Conservation (phyloP, 352 stramenopile species). For the Phytophthora aleatoria region DNA sequence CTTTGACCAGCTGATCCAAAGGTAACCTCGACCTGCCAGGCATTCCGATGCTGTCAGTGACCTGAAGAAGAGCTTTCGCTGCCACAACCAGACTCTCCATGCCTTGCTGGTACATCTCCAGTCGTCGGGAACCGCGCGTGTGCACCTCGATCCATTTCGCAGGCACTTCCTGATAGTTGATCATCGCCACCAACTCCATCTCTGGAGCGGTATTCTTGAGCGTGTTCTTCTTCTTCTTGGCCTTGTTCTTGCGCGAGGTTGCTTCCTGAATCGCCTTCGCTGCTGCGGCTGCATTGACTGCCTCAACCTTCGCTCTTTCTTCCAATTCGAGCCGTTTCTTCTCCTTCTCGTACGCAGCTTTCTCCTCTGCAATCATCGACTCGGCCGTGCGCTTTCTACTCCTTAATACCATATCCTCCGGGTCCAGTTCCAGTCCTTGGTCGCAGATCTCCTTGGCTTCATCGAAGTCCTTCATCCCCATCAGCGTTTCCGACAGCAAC, state of each 20-base stretch:
- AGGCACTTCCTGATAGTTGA: slow-evolving; percentile 44
- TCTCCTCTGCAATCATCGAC: slow-evolving; percentile 23
- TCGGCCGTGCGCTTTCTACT: slow-evolving; percentile 22
- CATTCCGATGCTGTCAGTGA: slow-evolving; percentile 31
- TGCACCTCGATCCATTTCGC: slow-evolving; percentile 37
- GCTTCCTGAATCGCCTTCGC: neutral
- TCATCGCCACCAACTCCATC: slow-evolving; percentile 36
- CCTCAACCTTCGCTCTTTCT: slow-evolving; percentile 25
- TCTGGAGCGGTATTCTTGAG: slow-evolving; percentile 10
- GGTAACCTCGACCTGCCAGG: slow-evolving; percentile 21
- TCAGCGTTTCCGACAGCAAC: slow-evolving; percentile 38
- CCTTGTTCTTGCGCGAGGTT: slow-evolving; percentile 20
- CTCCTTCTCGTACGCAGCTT: slow-evolving; percentile 28
- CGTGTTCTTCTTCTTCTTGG: slow-evolving; percentile 32
- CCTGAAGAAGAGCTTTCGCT: slow-evolving; percentile 24
- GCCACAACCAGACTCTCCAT: slow-evolving; percentile 29
- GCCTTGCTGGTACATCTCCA: slow-evolving; percentile 32
- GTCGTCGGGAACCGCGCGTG: slow-evolving; percentile 13
- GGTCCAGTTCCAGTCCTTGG: slow-evolving; percentile 39
- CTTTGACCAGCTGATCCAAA: slow-evolving; percentile 17
- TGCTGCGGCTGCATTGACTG: slow-evolving; percentile 14
- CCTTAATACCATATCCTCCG: slow-evolving; percentile 26
- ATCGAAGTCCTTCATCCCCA: slow-evolving; percentile 42
- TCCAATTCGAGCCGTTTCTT: slow-evolving; percentile 32
- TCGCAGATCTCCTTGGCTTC: slow-evolving; percentile 41